phyloP scores from a whole-genome alignment of 208 protist species.

The Leishmania mexicana region DNA sequence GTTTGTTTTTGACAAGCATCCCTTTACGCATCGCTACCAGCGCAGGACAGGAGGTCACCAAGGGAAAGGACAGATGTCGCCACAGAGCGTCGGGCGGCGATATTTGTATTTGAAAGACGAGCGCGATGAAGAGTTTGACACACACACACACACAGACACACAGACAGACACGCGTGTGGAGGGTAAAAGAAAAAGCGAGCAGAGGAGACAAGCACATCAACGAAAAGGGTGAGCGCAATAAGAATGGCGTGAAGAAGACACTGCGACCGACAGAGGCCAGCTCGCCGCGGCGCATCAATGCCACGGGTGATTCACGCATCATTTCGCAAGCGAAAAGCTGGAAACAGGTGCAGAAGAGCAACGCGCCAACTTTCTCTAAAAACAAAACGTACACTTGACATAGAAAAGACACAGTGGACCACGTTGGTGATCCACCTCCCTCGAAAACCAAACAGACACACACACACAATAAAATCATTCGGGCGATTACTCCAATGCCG shows the following conservation, averaged over 20 bases:
- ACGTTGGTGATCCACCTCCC: no score
- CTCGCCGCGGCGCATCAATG: neutral
- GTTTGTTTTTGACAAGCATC: neutral
- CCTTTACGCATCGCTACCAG: neutral
- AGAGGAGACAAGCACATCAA: neutral
- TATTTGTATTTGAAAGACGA: neutral
- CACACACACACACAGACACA: neutral
- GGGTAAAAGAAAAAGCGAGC: neutral
- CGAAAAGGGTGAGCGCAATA: neutral
- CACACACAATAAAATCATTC: neutral
- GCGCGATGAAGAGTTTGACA: neutral
- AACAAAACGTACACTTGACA: neutral
- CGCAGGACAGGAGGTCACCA: neutral
- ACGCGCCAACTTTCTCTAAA: neutral
- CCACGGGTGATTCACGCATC: neutral
- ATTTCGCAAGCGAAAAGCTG: neutral
- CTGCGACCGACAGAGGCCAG: neutral
- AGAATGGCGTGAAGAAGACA: neutral
- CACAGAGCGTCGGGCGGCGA: neutral
- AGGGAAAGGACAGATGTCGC: neutral
- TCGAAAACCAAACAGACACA: neutral
- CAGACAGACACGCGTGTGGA: neutral
- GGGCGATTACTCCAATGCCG: neutral
- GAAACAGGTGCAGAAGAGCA: neutral
- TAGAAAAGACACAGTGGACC: neutral